Evolutionary conservation across 2,329 filamentous ascomycete species (phyloP), one percentile per base, ranked within the genome.

Genomic region (Chaetoscypha palmicola): DNA sequence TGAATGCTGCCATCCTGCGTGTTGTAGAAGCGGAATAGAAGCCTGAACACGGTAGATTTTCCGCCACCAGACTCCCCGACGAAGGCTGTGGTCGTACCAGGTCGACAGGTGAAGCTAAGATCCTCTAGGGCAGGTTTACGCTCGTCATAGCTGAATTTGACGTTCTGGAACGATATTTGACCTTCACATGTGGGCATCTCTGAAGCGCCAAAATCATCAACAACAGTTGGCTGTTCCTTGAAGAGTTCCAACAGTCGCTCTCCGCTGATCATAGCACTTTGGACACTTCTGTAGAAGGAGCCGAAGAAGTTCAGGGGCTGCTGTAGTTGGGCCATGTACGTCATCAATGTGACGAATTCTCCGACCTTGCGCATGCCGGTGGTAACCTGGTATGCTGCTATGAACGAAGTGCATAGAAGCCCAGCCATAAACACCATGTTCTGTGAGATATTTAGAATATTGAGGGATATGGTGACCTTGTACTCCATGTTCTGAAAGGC

Each of bases 1-100:
- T 83, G 77, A 45, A 97, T 94, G 58, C 73, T 79, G 26, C 92
- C 92, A 40, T 79, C 76, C 41, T 81, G 73, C 43, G 83, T 79
- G 61, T 96, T 94, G 70, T 97, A 98, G 66, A 96, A 98, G 14
- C 92, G 85, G 72, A 95, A 97, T 62, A 98, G 81, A 38, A 97
- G 76, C 39, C 92, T 84, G 71, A 98, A 96, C 20, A 98, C 77
- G 0, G 92, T 98, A 2, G 91, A 97, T 65, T 98, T 98, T 53
- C 92, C 92, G 47, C 92, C 92, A 35, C 92, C 92, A 23, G 91
- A 97, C 64, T 97, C 91, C 51, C 92, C 92, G 14, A 98, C 92
- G 52, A 98, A 82, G 1, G 92, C 92, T 4, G 91, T 98, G 0
- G 90, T 97, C 1, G 89, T 96, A 41, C 92, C 92, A 2, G 92